Conservation (phyloP, 257 asterid species). For the Schizonepeta tenuifolia region DNA sequence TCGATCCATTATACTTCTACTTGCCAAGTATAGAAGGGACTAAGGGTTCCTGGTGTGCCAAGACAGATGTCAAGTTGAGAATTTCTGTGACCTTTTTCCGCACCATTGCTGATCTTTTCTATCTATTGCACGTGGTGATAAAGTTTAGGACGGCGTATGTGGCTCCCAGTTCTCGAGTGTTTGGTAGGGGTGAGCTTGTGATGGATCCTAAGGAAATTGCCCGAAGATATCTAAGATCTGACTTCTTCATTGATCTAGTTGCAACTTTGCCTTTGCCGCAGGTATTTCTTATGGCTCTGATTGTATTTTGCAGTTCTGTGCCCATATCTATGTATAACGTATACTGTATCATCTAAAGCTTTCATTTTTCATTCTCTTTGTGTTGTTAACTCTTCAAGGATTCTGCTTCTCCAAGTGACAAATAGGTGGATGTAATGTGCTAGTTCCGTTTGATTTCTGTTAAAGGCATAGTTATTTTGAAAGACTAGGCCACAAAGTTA, state of each 20-base stretch:
- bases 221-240: constrained; percentile 68
- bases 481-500: neutral
- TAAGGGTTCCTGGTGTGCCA: constrained; percentile 65
- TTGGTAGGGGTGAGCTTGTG: constrained; percentile 98
- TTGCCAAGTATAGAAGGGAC: constrained; percentile 76
- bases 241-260: constrained; percentile 79
- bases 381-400: neutral
- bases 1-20: constrained; percentile 88
- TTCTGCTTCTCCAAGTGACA: constrained; percentile 17
- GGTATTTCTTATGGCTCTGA: constrained; percentile 49
- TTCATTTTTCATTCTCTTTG: neutral
- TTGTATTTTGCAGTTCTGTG: neutral
- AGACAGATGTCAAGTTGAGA: constrained; percentile 72
- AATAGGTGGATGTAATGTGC: neutral
- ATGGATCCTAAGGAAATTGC: constrained; percentile 92
- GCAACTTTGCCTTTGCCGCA: constrained; percentile 96
- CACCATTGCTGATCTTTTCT: constrained; percentile 84
- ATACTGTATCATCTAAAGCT: neutral
- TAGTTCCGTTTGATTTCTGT: neutral
- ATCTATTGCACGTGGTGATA: constrained; percentile 74
- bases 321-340: neutral
- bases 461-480: neutral
- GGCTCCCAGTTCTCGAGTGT: constrained; percentile 91
- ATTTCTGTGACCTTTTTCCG: constrained; percentile 83
- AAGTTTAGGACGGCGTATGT: constrained; percentile 95